Conservation (phyloP, 768 basidiomycete genomes). For the Pholiota conissans region DNA sequence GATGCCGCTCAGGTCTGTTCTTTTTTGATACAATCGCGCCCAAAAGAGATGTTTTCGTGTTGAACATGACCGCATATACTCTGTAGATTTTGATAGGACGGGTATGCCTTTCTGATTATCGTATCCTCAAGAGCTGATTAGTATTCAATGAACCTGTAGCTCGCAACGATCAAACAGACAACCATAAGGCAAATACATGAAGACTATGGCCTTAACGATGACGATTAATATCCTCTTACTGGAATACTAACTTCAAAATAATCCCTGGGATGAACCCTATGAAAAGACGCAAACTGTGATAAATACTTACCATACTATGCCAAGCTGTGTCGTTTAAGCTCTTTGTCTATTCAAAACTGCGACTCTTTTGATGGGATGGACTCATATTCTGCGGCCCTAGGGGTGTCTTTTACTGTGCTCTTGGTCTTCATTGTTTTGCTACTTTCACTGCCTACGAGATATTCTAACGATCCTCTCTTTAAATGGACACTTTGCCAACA, state of each 20-base stretch:
- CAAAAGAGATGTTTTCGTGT: not conserved
- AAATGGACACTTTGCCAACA: constrained; percentile 34
- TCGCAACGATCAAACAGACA: constrained; percentile 67
- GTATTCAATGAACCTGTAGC: constrained; percentile 44
- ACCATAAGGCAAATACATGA: constrained; percentile 76
- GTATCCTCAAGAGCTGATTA: not conserved
- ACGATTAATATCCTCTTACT: constrained; percentile 39
- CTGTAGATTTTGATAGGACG: constrained; percentile 75
- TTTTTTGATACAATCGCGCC: not conserved
- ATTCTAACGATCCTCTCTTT: not conserved
- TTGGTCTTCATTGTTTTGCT: too few relatives aligned
- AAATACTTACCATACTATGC: too few relatives aligned
- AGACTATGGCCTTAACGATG: constrained; percentile 62
- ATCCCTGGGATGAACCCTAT: not conserved
- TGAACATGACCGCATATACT: constrained; percentile 1
- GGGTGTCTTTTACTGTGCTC: too few relatives aligned
- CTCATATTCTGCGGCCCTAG: too few relatives aligned
- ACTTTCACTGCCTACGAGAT: too few relatives aligned
- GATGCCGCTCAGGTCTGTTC: constrained; percentile 71
- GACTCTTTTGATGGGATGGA: not conserved
- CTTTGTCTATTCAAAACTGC: not conserved
- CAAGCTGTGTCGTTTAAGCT: not conserved
- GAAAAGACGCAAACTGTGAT: not conserved
- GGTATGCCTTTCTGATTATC: constrained; percentile 34
- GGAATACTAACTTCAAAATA: not conserved